Percentiles rank a stretch among this genome's conserved stretches.
Evolutionary conservation across 345 rosid species (phyloP).

Genomic region (Clausena lansium): DNA sequence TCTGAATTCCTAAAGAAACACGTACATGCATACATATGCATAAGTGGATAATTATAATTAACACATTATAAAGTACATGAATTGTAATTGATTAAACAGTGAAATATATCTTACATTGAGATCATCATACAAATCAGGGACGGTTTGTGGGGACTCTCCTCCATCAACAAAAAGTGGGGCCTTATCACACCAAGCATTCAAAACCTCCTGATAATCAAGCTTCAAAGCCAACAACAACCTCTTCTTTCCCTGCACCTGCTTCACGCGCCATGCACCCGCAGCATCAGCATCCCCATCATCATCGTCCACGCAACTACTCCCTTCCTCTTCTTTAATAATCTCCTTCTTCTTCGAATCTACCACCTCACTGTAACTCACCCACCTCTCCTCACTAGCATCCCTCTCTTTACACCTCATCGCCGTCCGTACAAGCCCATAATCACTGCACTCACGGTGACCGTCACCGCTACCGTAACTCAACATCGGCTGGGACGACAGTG

Average conservation of each 20-base stretch:
- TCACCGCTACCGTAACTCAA: constrained; percentile 3
- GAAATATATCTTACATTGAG: constrained; percentile 36
- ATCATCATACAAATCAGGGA: constrained; percentile 67
- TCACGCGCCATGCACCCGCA: constrained; percentile 15
- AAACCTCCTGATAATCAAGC: constrained; percentile 78
- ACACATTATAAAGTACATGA: background rate
- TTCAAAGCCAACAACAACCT: constrained; percentile 49
- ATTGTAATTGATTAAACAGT: background rate
- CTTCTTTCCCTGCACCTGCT: constrained; percentile 15
- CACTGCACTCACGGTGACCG: constrained; percentile 1
- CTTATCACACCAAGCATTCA: constrained; percentile 88
- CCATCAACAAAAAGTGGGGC: constrained; percentile 60
- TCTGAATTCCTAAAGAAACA: background rate
- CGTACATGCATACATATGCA: background rate
- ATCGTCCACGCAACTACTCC: constrained; percentile 34
- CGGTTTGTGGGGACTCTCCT: constrained; percentile 56
- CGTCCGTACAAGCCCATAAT: constrained; percentile 39
- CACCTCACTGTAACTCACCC: constrained; percentile 82
- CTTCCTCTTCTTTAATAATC: constrained; percentile 58
- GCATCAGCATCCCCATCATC: constrained; percentile 1
- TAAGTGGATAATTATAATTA: background rate
- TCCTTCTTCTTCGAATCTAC: constrained; percentile 51
- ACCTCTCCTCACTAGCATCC: constrained; percentile 62
- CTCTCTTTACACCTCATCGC: constrained; percentile 67
- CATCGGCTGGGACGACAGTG: constrained; percentile 25